Conservation (phyloP, 345 rosid species). For the Pistacia integerrima region DNA sequence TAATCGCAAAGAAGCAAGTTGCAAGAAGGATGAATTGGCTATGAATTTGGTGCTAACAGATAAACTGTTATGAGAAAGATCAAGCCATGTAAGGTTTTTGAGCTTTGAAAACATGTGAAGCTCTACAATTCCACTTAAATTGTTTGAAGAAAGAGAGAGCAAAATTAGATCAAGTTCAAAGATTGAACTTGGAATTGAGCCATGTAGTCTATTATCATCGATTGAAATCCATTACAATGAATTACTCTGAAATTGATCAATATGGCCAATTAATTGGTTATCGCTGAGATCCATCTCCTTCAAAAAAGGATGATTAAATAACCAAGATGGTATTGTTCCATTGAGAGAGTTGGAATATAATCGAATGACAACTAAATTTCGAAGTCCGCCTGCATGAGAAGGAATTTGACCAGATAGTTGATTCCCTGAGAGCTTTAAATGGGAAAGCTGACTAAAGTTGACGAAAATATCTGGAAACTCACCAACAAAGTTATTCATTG, state of each 20-base stretch:
- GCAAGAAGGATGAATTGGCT: not conserved
- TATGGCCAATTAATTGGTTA: slow-evolving; percentile 20
- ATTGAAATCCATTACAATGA: not conserved
- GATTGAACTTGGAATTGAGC: slow-evolving; percentile 23
- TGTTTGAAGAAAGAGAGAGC: not conserved
- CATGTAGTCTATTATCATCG: slow-evolving; percentile 13
- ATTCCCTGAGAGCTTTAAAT: not conserved
- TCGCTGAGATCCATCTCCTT: not conserved
- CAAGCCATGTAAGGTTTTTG: not conserved
- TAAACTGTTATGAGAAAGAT: not conserved
- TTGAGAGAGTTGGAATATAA: slow-evolving; percentile 19
- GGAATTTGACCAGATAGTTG: not conserved
- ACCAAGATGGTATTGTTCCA: slow-evolving; percentile 25
- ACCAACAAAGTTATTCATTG: slow-evolving; percentile 16
- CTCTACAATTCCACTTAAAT: slow-evolving; percentile 21
- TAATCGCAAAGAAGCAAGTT: not conserved
- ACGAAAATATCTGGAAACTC: slow-evolving; percentile 13
- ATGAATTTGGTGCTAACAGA: not conserved
- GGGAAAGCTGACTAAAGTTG: not conserved
- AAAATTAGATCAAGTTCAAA: not conserved
- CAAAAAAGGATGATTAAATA: slow-evolving; percentile 17
- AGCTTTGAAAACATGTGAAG: slow-evolving; percentile 22
- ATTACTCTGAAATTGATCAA: slow-evolving; percentile 9
- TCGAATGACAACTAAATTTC: not conserved
- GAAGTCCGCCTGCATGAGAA: not conserved